Evolutionary conservation across 2,329 filamentous ascomycete genomes (phyloP), one percentile per base, ranked within the genome.

Genomic region (Colletotrichum sp.): DNA sequence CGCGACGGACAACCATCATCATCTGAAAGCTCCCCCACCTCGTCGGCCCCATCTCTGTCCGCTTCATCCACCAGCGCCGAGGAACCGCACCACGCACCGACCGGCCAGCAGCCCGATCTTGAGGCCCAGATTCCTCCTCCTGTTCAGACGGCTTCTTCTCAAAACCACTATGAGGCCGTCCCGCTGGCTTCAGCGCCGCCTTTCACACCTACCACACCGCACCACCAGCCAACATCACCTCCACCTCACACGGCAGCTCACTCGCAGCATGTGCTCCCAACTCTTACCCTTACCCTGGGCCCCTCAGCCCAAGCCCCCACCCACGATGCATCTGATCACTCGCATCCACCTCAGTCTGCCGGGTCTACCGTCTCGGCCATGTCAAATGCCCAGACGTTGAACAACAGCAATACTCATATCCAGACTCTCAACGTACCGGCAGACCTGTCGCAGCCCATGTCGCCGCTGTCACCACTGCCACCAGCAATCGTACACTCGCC

Each of bases 21-120:
- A 61, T 61, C 67, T 67, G 60, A 71, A 63, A 44, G 60, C 30
- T 32, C n/a, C 27, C 64, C 66, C 59, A 68, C 71, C 15, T 44
- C 70, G 15, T 66, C 71, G 48, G 71, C 65, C 74, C 66, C 71
- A 76, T 76, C 74, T 44, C 55, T 73, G 65, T 34, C 70, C 73
- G 60, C 71, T 55, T 66, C 74, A 34, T 70, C 74, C 52, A 71
- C 66, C 60, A 75, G 19, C 66, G 66, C 74, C 71, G 74, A 74
- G 71, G 61, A 63, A 64, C 73, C 67, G 39, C 71, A 52, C 44
- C n/a, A 52, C 19, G 30, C 32, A 63, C 44, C 73, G 32, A 73
- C 71, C 32, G 30, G 19, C n/a, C 34, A 72, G 22, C 32, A 69
- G 28, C 48, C 70, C 74, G 74, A 76, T 60, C 74, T 76, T 28